Evolutionary conservation across 805 yeast species (phyloP).

Genomic region (Cyberlindnera euphorbiae): DNA sequence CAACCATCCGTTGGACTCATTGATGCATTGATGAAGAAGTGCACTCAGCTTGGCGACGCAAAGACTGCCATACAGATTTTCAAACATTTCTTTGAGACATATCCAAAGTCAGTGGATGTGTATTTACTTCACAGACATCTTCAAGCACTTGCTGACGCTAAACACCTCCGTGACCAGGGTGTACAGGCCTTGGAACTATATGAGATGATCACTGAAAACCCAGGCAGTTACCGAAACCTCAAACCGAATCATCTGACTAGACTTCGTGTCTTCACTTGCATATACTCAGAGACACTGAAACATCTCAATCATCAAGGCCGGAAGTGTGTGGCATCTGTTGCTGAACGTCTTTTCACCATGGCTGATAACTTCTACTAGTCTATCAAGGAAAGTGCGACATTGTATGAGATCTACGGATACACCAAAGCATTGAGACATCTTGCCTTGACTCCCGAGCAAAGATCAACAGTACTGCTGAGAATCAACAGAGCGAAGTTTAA

Average conservation of each 20-base stretch:
- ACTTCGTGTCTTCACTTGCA: slow-evolving; percentile 21
- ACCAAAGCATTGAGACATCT: slow-evolving; percentile 22
- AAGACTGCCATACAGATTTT: slow-evolving; percentile 11
- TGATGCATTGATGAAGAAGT: slow-evolving; percentile 20
- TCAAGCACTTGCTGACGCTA: slow-evolving; percentile 1
- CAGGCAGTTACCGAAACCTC: not conserved
- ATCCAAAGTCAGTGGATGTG: slow-evolving; percentile 16
- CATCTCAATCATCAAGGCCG: slow-evolving; percentile 19
- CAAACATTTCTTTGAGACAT: slow-evolving; percentile 8
- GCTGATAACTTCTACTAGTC: slow-evolving; percentile 15
- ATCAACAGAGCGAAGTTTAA: slow-evolving; percentile 11
- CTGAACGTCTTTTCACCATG: slow-evolving; percentile 14
- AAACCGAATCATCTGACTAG: slow-evolving; percentile 17
- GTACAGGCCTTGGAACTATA: slow-evolving; percentile 16
- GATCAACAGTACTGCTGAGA: slow-evolving; percentile 12
- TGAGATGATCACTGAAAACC: slow-evolving; percentile 8
- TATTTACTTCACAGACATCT: slow-evolving; percentile 19
- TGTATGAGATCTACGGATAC: slow-evolving; percentile 21
- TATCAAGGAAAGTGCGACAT: slow-evolving; percentile 7
- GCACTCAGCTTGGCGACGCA: slow-evolving; percentile 14
- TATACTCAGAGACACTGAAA: slow-evolving; percentile 19
- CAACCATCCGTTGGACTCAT: slow-evolving; percentile 17
- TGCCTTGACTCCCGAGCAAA: slow-evolving; percentile 16
- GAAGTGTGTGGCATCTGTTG: slow-evolving; percentile 16
- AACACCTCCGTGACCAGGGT: slow-evolving; percentile 11